Conservation (phyloP, 2,329 filamentous ascomycete species). For the Trichophyton rubrum region DNA sequence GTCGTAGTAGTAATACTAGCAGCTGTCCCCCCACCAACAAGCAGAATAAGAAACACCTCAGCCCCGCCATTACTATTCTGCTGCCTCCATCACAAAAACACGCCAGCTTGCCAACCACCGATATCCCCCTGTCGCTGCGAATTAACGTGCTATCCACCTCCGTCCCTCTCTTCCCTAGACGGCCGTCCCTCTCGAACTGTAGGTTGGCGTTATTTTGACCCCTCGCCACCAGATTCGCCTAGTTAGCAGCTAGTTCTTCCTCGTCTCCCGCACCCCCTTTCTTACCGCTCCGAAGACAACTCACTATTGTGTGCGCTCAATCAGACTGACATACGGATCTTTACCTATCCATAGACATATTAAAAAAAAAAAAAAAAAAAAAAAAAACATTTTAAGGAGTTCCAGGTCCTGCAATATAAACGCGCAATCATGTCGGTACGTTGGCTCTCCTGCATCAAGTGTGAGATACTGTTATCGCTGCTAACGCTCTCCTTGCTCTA, state of each 20-base stretch:
- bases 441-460: background rate
- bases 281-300: background rate
- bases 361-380: too few species aligned
- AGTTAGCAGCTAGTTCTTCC: background rate
- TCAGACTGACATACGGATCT: background rate
- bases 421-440: conserved; percentile 4
- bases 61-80: conserved; percentile 12
- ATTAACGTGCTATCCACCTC: background rate
- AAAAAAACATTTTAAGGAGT: background rate
- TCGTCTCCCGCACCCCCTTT: background rate
- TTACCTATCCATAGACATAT: background rate
- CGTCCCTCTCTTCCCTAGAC: background rate
- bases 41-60: conserved; percentile 9
- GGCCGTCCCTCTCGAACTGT: background rate
- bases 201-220: background rate
- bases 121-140: background rate
- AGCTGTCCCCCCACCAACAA: conserved; percentile 11
- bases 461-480: background rate
- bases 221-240: background rate
- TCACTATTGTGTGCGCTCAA: background rate
- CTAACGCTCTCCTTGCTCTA: background rate
- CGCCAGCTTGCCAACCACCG: background rate
- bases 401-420: background rate
- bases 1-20: background rate
- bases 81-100: conserved; percentile 9